Evolutionary conservation across 2,329 filamentous ascomycete genomes (phyloP).

Genomic region (Claviceps pazoutovae): DNA sequence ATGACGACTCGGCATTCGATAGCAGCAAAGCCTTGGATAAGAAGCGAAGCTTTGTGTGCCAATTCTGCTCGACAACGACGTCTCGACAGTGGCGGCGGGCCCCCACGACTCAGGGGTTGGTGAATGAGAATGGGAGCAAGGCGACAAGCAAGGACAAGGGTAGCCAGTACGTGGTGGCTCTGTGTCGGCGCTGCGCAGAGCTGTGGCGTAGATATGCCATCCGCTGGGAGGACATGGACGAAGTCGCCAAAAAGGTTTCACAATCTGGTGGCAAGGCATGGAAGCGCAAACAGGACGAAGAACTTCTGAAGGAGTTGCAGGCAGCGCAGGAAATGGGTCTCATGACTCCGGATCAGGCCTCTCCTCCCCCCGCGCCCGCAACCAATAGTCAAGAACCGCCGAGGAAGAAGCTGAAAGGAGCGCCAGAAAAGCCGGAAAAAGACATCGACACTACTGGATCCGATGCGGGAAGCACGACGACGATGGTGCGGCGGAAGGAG

Average conservation of each 20-base stretch:
- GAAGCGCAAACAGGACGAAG: constrained; percentile 85
- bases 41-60: constrained; percentile 81
- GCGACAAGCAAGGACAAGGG: constrained; percentile 62
- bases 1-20: constrained; percentile 94
- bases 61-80: constrained; percentile 69
- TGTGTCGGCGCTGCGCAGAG: constrained; percentile 82
- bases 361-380: constrained; percentile 17
- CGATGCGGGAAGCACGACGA: constrained; percentile 28
- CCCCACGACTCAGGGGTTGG: constrained; percentile 58
- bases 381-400: constrained; percentile 36
- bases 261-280: constrained; percentile 67
- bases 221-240: constrained; percentile 88
- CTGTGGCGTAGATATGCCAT: constrained; percentile 94
- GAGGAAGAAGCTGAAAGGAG: constrained; percentile 50
- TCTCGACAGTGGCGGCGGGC: constrained; percentile 89
- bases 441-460: constrained; percentile 33
- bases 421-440: constrained; percentile 26
- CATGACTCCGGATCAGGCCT: constrained; percentile 29
- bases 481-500: constrained; percentile 45
- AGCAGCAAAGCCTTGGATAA: constrained; percentile 65
- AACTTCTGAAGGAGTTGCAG: constrained; percentile 62
- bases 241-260: constrained; percentile 75
- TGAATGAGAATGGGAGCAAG: constrained; percentile 46
- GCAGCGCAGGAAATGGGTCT: constrained; percentile 46
- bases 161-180: constrained; percentile 58